Base-by-base conservation (phyloP, 768 basidiomycete genomes). In the Lactifluus volemus region DNA sequence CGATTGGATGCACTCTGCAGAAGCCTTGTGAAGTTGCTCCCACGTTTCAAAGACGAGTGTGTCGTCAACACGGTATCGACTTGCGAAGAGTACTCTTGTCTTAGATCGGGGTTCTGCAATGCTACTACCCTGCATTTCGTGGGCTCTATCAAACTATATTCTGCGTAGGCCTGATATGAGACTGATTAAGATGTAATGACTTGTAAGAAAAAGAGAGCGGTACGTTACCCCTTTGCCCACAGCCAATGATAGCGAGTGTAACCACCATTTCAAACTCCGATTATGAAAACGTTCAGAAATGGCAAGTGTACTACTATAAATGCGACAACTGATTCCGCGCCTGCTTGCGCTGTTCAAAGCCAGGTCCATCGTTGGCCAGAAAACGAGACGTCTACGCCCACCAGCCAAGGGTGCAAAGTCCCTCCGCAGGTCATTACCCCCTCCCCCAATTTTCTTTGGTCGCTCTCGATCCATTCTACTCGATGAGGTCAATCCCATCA, bases 181-280 rank as follows among this genome's bases (percentile, higher is more conserved):
- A 42, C 25, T 7, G 45, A 21, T 47, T 5, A 9, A 39, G 30
- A 41, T 36, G 12, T 25, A 30, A 41, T 25, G 25, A 44, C 38
- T 45, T 17, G 44, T 53, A 15, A 8, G 4, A 21, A 25, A 63
- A 73, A 38, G 63, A 63, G 73, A 38, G 63, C 74, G n/a, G 39
- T 63, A 90, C 91, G 75, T 78, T 79, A 55, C 92, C 92, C 58
- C 92, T 83, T 70, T 89, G 84, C 6, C 92, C 92, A 67, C 89
- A 91, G 19, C 92, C 92, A 36, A 95, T 72, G 61, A 94, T 75
- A 14, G 84, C 90, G 39, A 94, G 66, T 0, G 89, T 92, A 49
- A 92, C 74, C 49, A 25, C 68, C 60, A 51, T 65, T 47, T 14
- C 59, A 42, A 3, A 66, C 48, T 30, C 68, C 60, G 52, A 66